Evolutionary conservation across 179 eudicot genomes (phyloP), one percentile per base, ranked within the genome.

Genomic region (Sideroxylon spinosum): DNA sequence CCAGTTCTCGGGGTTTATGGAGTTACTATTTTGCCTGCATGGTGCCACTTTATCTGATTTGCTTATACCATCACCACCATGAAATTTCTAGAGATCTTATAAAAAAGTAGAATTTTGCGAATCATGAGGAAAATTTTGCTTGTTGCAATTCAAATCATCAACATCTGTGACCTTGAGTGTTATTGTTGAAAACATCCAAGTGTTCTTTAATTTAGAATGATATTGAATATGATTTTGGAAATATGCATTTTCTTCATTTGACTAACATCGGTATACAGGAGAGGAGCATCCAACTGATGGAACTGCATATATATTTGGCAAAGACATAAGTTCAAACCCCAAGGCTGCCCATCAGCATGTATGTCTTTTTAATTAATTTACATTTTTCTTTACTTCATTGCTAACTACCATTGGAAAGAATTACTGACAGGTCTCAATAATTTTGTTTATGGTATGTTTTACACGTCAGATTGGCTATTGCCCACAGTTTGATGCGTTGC

Each of bases 401-500:
- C 60, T 25, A 60, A 46, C 16, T 64, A 65, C 32, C 11, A 26
- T 9, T 13, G 19, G 11, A 29, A 46, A 64, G 44, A 76, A 44
- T 29, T 77, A 59, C 62, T 9, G 70, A 80, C 48, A 32, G 60
- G 49, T 69, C 67, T 28, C 79, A 29, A 13, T 46, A 78, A 80
- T 78, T 52, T 70, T 64, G 0, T 53, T 77, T 76, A 25, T 73
- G 66, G 49, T 28, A 73, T 66, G 77, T 69, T 77, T 77, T 68
- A 7, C 19, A 22, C 81, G 57, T 72, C 89, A 94, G 98, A 94
- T 95, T 83, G 99, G 99, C 61, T 95, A 95, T 78, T 95, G 99
- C 79, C 99, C 99, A 83, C 99, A 95, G 82, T 95, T 95, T 84
- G 99, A 95, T 91, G 99, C 99, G 80, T 82, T 95, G 81, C 86